Percentiles rank a stretch among this genome's conserved stretches.
These are phyloP conservation scores for Grifola frondosa DNA, from an alignment of 1,284 basidiomycete species.

Conservation along the genomic window DNA sequence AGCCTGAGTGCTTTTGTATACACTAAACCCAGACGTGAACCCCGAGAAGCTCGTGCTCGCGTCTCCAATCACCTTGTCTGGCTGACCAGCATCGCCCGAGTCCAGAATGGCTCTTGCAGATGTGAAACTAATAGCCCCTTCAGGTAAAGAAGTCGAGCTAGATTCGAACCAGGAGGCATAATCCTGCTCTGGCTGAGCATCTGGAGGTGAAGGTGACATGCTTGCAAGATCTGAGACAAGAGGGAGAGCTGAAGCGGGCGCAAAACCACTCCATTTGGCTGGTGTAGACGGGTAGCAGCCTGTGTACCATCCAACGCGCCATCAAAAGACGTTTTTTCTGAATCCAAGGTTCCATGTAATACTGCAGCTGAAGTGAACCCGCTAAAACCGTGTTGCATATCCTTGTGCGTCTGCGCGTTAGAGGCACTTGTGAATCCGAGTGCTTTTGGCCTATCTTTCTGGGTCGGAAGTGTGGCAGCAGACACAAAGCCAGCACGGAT, in stretches of 20 bases:
- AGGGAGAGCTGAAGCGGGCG: constrained; percentile 18
- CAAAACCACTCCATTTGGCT: constrained; percentile 25
- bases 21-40: constrained; percentile 20
- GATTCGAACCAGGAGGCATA: constrained; percentile 60
- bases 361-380: constrained; percentile 19
- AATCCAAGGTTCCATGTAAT: background rate
- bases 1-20: too few relatives aligned
- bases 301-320: background rate
- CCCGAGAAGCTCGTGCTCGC: constrained; percentile 5
- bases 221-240: constrained; percentile 3
- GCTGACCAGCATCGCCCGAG: background rate
- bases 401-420: background rate
- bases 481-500: constrained; percentile 15
- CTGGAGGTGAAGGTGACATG: constrained; percentile 39
- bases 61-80: constrained; percentile 8
- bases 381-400: background rate
- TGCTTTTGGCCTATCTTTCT: background rate
- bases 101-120: constrained; percentile 21
- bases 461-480: constrained; percentile 3
- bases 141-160: constrained; percentile 28
- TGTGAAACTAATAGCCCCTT: constrained; percentile 22
- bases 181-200: constrained; percentile 44
- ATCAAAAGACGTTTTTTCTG: background rate
- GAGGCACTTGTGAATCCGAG: background rate
- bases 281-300: constrained; percentile 12